phyloP scores from a whole-genome alignment of 441 rosid genomes.

The Adansonia madagascariensis region DNA sequence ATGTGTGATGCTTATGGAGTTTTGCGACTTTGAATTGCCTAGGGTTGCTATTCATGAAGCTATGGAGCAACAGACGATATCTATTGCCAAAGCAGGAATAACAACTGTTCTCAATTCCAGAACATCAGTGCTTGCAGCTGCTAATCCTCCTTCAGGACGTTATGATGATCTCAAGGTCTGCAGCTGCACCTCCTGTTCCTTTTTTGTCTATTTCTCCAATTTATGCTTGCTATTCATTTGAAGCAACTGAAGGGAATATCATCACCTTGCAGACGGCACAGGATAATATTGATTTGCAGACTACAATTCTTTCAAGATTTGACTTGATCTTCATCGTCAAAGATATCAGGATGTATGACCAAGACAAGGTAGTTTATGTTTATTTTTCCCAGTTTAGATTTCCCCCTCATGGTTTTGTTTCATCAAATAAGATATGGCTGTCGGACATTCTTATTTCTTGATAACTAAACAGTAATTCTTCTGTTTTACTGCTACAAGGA shows the following conservation, averaged over 20 bases:
- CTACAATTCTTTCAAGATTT: slow-evolving; percentile 95
- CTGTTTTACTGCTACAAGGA: slow-evolving; percentile 7
- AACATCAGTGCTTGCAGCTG: slow-evolving; percentile 98
- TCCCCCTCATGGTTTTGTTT: neutral
- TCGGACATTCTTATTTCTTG: neutral
- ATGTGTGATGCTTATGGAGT: neutral
- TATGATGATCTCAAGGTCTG: slow-evolving; percentile 96
- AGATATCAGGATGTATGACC: slow-evolving; percentile 10
- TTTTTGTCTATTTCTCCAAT: slow-evolving; percentile 11
- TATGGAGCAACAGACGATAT: slow-evolving; percentile 99
- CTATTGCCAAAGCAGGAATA: slow-evolving; percentile 98
- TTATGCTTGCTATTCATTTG: slow-evolving; percentile 22
- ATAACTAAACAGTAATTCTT: neutral
- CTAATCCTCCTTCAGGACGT: slow-evolving; percentile 97
- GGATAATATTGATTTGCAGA: slow-evolving; percentile 95
- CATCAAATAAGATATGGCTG: neutral
- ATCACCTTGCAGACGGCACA: slow-evolving; percentile 77
- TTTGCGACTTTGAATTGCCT: slow-evolving; percentile 26
- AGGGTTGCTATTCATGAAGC: slow-evolving; percentile 99
- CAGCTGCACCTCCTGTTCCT: slow-evolving; percentile 10
- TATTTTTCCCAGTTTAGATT: slow-evolving; percentile 10
- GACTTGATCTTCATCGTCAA: slow-evolving; percentile 95
- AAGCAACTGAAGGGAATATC: slow-evolving; percentile 23
- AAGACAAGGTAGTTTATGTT: slow-evolving; percentile 25
- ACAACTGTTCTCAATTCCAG: slow-evolving; percentile 97